A percentile compares a stretch with the other conserved stretches of the same genome.
Evolutionary conservation across 78 protist species (phyloP).

Genomic region (Andalucia godoyi): DNA sequence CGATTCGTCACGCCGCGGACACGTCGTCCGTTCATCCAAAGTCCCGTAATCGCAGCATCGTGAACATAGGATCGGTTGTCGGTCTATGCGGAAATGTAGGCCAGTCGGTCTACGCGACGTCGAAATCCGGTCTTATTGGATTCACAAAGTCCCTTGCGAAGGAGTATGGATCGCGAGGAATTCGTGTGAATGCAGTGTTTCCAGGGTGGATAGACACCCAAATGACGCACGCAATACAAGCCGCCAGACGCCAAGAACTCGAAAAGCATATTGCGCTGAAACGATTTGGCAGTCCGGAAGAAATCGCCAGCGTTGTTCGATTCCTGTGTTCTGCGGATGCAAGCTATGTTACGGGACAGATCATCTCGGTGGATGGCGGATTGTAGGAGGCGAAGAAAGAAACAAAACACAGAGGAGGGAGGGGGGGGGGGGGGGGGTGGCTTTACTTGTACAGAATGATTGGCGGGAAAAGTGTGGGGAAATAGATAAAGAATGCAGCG

Average conservation of each 20-base stretch:
- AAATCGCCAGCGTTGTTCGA: not conserved
- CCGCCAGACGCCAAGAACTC: not conserved
- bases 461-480: too few species aligned
- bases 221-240: not conserved
- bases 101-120: slow-evolving; percentile 13
- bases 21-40: too few species aligned
- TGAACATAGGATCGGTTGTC: slow-evolving; percentile 2
- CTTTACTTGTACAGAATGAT: too few species aligned
- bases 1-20: too few species aligned
- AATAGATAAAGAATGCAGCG: too few species aligned
- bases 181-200: not conserved
- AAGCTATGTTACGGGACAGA: slow-evolving; percentile 2
- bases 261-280: not conserved
- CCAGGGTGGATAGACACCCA: slow-evolving; percentile 14
- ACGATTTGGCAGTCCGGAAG: slow-evolving; percentile 1
- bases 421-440: too few species aligned
- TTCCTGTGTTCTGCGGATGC: not conserved
- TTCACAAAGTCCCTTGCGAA: not conserved
- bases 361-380: slow-evolving; percentile 5
- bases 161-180: not conserved
- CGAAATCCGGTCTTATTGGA: slow-evolving; percentile 7
- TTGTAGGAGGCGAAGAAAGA: too few species aligned
- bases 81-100: slow-evolving; percentile 2
- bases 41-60: too few species aligned
- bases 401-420: too few species aligned